Base-by-base conservation (phyloP, 2,329 filamentous ascomycete genomes). In the Pseudogymnoascus sp. region DNA sequence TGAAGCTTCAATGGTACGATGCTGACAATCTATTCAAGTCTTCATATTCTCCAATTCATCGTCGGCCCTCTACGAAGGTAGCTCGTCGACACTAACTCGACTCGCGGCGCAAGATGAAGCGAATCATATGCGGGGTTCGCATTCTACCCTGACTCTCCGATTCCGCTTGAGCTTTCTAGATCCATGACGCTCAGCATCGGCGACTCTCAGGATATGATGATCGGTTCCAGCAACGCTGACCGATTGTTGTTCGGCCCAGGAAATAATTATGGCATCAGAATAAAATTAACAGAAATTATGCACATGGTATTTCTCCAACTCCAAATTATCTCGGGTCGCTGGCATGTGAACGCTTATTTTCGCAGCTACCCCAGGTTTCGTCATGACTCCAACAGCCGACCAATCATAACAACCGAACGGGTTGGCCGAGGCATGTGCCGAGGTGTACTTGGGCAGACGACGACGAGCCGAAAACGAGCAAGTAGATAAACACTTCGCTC, bases 321-420 rank as follows among this genome's bases (percentile, higher is more conserved):
- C 45, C 45, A 55, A 55, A 33, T 55, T 55, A 55, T 55, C 45
- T 55, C 26, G 45, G 45, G 5, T 8, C 45, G 12, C 29, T 61
- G 60, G 60, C 60, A 62, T 59, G 61, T 62, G 43, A 59, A 59
- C 60, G 26, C 39, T 61, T 38, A 61, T 31, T 43, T 41, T 26
- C 33, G 33, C 58, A 41, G 33, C 58, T 60, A 26, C 58, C 58
- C 58, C 58, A 60, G 58, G 37, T 60, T 60, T 38, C 37, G 37
- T 60, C 58, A 60, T 60, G 31, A 33, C 61, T 12, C 49, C 29
- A 60, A 60, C 33, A 23, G 14, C 23, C 58, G 33, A 21, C 58
- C 58, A 60, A 60, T 60, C 58, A 60, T 10, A 37, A 41, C 33
- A 37, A 4, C 33, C 58, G 37, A 38, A 6, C 21, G 58, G 14